Evolutionary conservation across 768 basidiomycete species (phyloP).

Genomic region (Lactifluus echinatus): DNA sequence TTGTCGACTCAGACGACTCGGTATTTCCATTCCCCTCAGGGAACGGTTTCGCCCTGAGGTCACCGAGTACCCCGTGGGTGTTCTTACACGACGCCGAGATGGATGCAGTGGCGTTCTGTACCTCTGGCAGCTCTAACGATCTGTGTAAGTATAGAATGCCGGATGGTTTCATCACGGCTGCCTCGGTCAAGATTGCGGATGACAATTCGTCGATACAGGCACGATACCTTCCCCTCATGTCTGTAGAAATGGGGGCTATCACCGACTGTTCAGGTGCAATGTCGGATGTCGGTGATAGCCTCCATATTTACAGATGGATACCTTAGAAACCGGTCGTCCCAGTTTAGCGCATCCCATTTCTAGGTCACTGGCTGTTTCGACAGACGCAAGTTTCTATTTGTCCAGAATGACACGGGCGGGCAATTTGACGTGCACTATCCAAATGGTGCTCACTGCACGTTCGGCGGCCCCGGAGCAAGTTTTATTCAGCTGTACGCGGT

Average conservation of each 20-base stretch:
- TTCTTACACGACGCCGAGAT: constrained; percentile 33
- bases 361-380: constrained; percentile 37
- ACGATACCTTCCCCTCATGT: neutral
- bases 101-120: constrained; percentile 33
- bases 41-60: too few relatives aligned
- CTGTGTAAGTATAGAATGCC: constrained; percentile 27
- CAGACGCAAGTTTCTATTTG: constrained; percentile 26
- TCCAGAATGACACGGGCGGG: constrained; percentile 34
- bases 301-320: neutral
- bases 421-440: constrained; percentile 45
- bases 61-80: too few relatives aligned
- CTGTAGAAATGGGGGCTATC: neutral
- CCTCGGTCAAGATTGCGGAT: constrained; percentile 27
- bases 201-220: constrained; percentile 37
- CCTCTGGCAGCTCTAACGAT: constrained; percentile 22
- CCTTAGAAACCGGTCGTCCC: neutral
- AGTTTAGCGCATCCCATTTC: neutral
- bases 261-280: too few relatives aligned
- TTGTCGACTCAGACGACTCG: too few relatives aligned
- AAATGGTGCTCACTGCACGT: constrained; percentile 45
- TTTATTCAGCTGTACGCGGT: constrained; percentile 41
- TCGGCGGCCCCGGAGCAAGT: constrained; percentile 42
- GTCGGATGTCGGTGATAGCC: neutral
- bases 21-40: too few relatives aligned
- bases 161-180: constrained; percentile 32